Conservation (phyloP, 441 rosid species). For the Corymbia citriodora region DNA sequence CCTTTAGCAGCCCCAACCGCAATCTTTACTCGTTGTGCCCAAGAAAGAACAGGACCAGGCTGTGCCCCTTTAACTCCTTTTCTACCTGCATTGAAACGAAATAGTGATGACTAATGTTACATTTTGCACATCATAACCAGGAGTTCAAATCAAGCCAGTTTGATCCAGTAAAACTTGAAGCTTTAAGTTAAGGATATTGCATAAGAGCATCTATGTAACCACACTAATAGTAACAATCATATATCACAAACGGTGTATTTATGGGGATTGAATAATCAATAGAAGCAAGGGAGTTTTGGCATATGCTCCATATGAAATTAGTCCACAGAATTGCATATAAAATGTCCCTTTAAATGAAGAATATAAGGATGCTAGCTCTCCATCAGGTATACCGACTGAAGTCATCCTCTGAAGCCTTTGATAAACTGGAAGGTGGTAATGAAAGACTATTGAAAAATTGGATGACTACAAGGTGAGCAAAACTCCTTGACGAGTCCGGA, state of each 20-base stretch:
- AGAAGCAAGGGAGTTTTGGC: neutral
- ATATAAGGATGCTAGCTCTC: neutral
- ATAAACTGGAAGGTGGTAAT: neutral
- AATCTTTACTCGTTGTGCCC: constrained; percentile 67
- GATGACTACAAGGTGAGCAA: neutral
- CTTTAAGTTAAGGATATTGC: neutral
- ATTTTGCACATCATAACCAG: neutral
- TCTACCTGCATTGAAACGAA: constrained; percentile 33
- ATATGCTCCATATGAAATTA: neutral
- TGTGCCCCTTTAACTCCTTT: constrained; percentile 78
- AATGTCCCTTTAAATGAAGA: neutral
- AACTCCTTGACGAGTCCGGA: neutral
- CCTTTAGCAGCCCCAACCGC: constrained; percentile 78
- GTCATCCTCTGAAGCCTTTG: neutral
- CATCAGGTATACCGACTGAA: neutral
- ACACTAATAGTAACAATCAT: neutral
- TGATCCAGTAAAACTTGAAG: neutral
- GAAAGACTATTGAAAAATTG: neutral
- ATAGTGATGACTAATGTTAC: neutral
- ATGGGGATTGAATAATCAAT: neutral
- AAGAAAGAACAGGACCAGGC: constrained; percentile 60
- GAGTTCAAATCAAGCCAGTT: neutral
- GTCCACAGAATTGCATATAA: neutral
- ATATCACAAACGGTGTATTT: neutral
- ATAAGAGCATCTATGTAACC: neutral